Conservation (phyloP, 2,329 filamentous ascomycete species). For the Aspergillus viridinutans region DNA sequence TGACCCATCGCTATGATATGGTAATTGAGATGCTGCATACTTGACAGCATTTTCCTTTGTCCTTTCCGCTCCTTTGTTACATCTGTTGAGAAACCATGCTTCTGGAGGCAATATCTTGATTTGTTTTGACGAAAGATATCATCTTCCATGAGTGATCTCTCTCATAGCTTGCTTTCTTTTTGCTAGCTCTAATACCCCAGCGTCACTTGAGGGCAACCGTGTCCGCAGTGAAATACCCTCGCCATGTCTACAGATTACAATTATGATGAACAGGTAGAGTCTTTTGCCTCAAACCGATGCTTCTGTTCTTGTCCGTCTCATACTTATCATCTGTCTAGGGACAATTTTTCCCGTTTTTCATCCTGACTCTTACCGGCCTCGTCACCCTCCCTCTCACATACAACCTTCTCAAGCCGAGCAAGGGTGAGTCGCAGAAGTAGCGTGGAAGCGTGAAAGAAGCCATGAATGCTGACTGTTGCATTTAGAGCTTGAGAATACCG, state of each 20-base stretch:
- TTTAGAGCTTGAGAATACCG: conserved; percentile 68
- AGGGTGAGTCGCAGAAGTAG: conserved; percentile 44
- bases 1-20: conserved; percentile 21
- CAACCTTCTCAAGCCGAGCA: conserved; percentile 74
- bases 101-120: conserved; percentile 3
- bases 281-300: not conserved
- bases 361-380: conserved; percentile 82
- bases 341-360: conserved; percentile 99
- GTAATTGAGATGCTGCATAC: conserved; percentile 18
- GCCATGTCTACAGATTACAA: conserved; percentile 87
- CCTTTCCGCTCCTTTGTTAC: conserved; percentile 8
- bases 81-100: conserved; percentile 9
- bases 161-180: not conserved
- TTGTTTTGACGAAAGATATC: not conserved
- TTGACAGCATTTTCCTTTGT: conserved; percentile 1
- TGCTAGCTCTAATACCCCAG: conserved; percentile 6
- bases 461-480: conserved; percentile 7
- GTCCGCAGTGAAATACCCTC: conserved; percentile 28
- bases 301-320: not conserved
- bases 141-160: not conserved
- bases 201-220: conserved; percentile 30
- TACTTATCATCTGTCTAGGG: conserved; percentile 50
- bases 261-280: conserved; percentile 81
- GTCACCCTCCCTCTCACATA: conserved; percentile 89
- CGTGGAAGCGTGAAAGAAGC: conserved; percentile 13